Base-by-base conservation (phyloP, 306 rosid species). In the Castanospermum australe region DNA sequence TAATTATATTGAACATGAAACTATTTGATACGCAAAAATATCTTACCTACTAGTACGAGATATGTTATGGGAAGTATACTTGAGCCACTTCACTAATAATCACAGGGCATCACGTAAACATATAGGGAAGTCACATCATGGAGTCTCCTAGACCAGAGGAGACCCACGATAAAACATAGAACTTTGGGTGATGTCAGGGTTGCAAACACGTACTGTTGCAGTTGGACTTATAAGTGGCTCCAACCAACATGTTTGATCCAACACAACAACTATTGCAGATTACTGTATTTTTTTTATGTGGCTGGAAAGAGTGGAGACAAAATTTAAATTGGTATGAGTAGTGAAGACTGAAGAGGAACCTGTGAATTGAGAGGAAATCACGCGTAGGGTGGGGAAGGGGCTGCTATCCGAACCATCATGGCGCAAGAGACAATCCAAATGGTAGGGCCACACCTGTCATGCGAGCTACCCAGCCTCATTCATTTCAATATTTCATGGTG, bases 391-490 rank as follows among this genome's bases (percentile, higher is more conserved):
- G 90, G 84, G 55, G 79, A 35, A 67, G 33, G 69, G 39, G 41
- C 39, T 11, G 18, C 20, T 25, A 47, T 67, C 35, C 41, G 10
- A 8, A 68, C 44, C 25, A 74, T 67, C 67, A 89, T 86, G 67
- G 79, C 77, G 63, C 62, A 72, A 76, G 65, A 60, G 32, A 75
- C 79, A 44, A 63, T 67, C 22, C 56, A 45, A 79, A 59, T 61
- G 81, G 87, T 86, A 54, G 90, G 90, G 75, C 13, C 91, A 74
- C 36, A 63, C 41, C 48, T 62, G 61, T 80, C 84, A 73, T 77
- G 62, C 32, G 35, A 47, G 51, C 68, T 42, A 30, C n/a, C n/a
- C n/a, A 56, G 20, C 28, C 21, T 61, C 70, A 61, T 36, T 22
- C 54, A 55, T 71, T n/a, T n/a, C n/a, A n/a, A n/a, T n/a, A n/a